phyloP scores from a whole-genome alignment of 352 stramenopile genomes.

The Labyrinthula sp. region DNA sequence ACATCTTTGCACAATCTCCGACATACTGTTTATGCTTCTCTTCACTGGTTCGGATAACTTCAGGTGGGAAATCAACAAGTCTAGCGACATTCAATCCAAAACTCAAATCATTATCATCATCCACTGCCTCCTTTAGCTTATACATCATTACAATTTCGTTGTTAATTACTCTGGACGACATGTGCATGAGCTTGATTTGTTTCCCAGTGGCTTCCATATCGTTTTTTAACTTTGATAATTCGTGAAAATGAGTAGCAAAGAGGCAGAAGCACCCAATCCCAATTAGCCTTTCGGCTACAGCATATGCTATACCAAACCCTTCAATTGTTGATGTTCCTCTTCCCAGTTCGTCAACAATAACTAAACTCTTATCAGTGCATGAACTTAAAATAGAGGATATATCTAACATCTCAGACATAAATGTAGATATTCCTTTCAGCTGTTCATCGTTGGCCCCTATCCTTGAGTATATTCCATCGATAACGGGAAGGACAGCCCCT shows the following conservation, averaged over 20 bases:
- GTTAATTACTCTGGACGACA: slow-evolving; percentile 33
- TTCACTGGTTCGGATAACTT: slow-evolving; percentile 72
- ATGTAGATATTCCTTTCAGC: slow-evolving; percentile 89
- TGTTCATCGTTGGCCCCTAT: slow-evolving; percentile 88
- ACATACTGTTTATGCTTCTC: too few relatives aligned
- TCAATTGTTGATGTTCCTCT: slow-evolving; percentile 76
- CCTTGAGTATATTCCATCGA: slow-evolving; percentile 81
- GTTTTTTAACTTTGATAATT: slow-evolving; percentile 76
- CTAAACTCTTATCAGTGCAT: slow-evolving; percentile 70
- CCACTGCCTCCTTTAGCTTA: slow-evolving; percentile 71
- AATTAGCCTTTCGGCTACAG: slow-evolving; percentile 85
- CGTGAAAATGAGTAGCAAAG: slow-evolving; percentile 98
- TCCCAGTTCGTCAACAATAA: slow-evolving; percentile 98
- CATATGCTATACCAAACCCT: slow-evolving; percentile 64
- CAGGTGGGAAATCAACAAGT: slow-evolving; percentile 76
- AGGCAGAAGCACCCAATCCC: slow-evolving; percentile 58
- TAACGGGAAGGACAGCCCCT: slow-evolving; percentile 63
- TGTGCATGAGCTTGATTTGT: slow-evolving; percentile 74
- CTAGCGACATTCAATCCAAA: slow-evolving; percentile 96
- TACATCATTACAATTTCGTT: slow-evolving; percentile 63
- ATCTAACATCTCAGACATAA: slow-evolving; percentile 99
- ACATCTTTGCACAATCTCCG: too few relatives aligned
- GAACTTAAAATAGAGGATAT: slow-evolving; percentile 76
- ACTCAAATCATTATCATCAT: slow-evolving; percentile 82
- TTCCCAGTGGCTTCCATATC: slow-evolving; percentile 61